Base-by-base conservation (phyloP, 2,329 filamentous ascomycete genomes). In the Xylaria sp. region DNA sequence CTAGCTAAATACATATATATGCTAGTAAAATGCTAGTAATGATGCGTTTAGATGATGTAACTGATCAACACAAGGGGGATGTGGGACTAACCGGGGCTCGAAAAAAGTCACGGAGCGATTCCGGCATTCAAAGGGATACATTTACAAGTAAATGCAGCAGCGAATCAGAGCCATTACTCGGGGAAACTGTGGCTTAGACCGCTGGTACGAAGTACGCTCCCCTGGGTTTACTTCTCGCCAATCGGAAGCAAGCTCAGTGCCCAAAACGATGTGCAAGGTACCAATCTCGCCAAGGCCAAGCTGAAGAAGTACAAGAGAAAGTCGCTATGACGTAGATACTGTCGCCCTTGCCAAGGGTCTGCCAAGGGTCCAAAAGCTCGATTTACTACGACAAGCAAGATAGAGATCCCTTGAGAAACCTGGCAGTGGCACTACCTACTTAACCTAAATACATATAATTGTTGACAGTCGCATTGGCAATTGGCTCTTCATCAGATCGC, bases 311-410 rank as follows among this genome's bases (percentile, higher is more conserved):
- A 47, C n/a, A 47, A 47, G 48, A 9, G 21, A 24, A 24, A 34
- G 7, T n/a, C 54, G 50, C 1, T 53, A 64, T 68, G 65, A 64
- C 65, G 61, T 68, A 68, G 19, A 21, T 57, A 30, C 9, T 30
- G 12, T 32, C 39, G 45, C 42, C 32, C 19, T 67, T 30, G 48
- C 42, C 62, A 45, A 61, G 55, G 34, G 19, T n/a, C 39, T 27
- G 24, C 24, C 61, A 45, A 61, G 55, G 36, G 17, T n/a, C 32
- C 4, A n/a, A 34, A 14, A 57, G 39, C 47, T 58, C 42, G 50
- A 45, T 57, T 61, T 24, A 61, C 5, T 21, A 27, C 36, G 11
- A 53, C 24, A 21, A 42, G 11, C 14, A 2, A 42, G 39, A 47
- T n/a, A 19, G 14, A 17, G 5, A n/a, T 19, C 17, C n/a, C 2